Percentiles rank a stretch among this genome's conserved stretches.
phyloP scores from a whole-genome alignment of 73 alveolate genomes.

The Symbiodinium pilosum region DNA sequence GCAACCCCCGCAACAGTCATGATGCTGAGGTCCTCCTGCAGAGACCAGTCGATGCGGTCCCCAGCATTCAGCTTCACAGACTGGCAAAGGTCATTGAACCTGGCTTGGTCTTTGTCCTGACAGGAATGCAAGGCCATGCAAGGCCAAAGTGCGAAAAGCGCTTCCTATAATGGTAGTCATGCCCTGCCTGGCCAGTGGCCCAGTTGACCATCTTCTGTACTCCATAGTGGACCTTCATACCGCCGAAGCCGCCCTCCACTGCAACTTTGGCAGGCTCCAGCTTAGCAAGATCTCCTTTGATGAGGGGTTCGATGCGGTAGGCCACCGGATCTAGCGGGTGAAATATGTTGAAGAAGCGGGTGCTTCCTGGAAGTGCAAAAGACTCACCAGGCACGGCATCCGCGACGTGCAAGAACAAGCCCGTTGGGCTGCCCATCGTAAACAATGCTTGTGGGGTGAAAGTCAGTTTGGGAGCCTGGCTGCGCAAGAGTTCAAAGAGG shows the following conservation, averaged over 20 bases:
- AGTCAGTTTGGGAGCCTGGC: conserved; percentile 10
- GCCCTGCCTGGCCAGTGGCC: conserved; percentile 30
- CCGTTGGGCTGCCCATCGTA: conserved; percentile 80
- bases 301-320: conserved; percentile 95
- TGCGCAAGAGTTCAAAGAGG: conserved; percentile 57
- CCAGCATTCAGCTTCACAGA: conserved; percentile 48
- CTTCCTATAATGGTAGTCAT: background rate
- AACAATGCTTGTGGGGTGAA: conserved; percentile 36
- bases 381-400: conserved; percentile 11
- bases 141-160: too few species aligned
- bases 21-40: conserved; percentile 63
- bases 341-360: conserved; percentile 95
- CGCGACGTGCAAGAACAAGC: conserved; percentile 25
- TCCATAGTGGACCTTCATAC: conserved; percentile 16
- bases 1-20: conserved; percentile 21
- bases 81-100: background rate
- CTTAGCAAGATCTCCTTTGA: conserved; percentile 36
- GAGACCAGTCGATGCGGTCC: conserved; percentile 74
- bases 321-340: conserved; percentile 96
- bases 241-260: conserved; percentile 31
- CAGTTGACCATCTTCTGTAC: conserved; percentile 12
- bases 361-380: conserved; percentile 36
- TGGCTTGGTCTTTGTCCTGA: conserved; percentile 30
- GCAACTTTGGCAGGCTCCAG: conserved; percentile 38
- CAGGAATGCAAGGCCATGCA: too few species aligned